Evolutionary conservation across 2,329 filamentous ascomycete species (phyloP), one percentile per base, ranked within the genome.

Genomic region (Trematosphaeria pertusa): DNA sequence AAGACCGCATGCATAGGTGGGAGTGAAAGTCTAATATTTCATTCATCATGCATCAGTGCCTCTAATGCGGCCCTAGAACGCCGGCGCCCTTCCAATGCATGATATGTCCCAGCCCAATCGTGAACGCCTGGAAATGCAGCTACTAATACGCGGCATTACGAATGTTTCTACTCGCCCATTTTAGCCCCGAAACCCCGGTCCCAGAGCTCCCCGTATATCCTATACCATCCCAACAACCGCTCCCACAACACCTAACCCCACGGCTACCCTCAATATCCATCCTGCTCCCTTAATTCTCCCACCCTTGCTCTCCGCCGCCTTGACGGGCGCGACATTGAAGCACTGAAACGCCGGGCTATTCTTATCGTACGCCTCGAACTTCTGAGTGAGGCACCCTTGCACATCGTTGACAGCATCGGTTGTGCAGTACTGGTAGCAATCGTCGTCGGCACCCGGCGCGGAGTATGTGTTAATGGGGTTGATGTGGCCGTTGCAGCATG

Each of bases 401-500:
- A 55, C 53, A 38, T 44, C 20, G 21, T 45, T 15, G 12, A 37
- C 41, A 12, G 31, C 15, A 11, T 61, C 47, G 15, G 61, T 64
- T 4, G 53, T 55, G 46, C 64, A 65, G 49, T 55, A 67, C 33
- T 56, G 52, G 36, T 64, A 65, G 46, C 64, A 65, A 10, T 55
- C 54, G 15, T 55, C 44, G 2, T 48, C 42, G 37, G 36, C 28
- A 6, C 52, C 48, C 1, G 56, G 50, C 2, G 48, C 46, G 9
- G 55, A 53, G 28, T 64, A 65, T 7, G 54, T 60, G 11, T 43
- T 45, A 15, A 66, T 53, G 6, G 53, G 46, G 31, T 67, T 65
- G 51, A 67, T 58, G 44, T 67, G 59, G 7, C 61, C 56, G 40
- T 66, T 66, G 45, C 64, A 67, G 36, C 64, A 67, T 17, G 53